Evolutionary conservation across 2,329 filamentous ascomycete genomes (phyloP), one percentile per base, ranked within the genome.

Genomic region (Neofusicoccum sp.): DNA sequence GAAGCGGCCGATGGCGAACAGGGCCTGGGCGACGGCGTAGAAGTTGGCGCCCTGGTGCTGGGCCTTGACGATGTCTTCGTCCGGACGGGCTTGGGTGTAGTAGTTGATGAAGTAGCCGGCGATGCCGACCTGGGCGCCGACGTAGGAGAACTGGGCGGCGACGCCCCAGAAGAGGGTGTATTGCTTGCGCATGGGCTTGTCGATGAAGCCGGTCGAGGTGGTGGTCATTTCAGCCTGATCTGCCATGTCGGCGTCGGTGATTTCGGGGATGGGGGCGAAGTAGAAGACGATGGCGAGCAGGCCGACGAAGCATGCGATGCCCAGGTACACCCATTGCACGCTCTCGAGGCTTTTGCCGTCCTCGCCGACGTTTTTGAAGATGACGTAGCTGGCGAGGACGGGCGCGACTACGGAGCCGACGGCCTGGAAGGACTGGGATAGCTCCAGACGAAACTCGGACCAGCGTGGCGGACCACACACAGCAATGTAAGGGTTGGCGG

Each of bases 311-410:
- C 83, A 78, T 3, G 87, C 90, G 63, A 93, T 88, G 60, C 87
- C 88, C n/a, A 95, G 82, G 67, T 95, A 95, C 0, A 90, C 87
- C 85, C 86, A 92, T 73, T 92, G 88, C 1, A 92, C 89, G 60
- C 87, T 86, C 65, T 80, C 79, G 3, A 95, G 80, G 1, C 83
- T 83, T 31, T 79, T 73, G 2, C 75, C 73, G 8, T 82, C 78
- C 58, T 84, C 79, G 49, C 84, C 82, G 7, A 89, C 81, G 11
- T 81, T 77, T 60, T 82, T 83, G 76, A 92, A 92, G 75, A 92
- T 89, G 61, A 89, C 87, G 62, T 87, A 87, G 1, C 86, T 88
- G 44, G 87, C 89, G 7, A 92, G 79, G 0, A 91, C 84, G 1
- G 89, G 89, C 0, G 88, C 89, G 24, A 93, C 73, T 8, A 93